Percentiles rank a stretch among this genome's conserved stretches.
phyloP scores from a whole-genome alignment of 805 yeast genomes.

The Starmerella sirachaensis region DNA sequence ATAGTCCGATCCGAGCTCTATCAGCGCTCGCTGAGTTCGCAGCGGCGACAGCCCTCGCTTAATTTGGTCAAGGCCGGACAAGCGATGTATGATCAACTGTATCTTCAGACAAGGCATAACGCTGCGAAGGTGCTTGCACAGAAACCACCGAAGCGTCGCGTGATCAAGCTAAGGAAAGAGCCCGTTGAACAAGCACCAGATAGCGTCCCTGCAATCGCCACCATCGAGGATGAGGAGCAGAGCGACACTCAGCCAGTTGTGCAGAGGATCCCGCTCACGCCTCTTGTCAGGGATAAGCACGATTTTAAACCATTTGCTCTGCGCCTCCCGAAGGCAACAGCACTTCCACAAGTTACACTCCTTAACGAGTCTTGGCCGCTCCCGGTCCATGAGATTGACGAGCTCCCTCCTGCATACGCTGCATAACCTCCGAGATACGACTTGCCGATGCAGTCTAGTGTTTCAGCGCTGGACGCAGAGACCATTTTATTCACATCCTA shows the following conservation, averaged over 20 bases:
- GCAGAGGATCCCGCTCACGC: conserved; percentile 2
- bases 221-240: not conserved
- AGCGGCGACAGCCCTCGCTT: conserved; percentile 4
- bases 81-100: conserved; percentile 21
- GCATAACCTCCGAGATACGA: no score
- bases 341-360: conserved; percentile 2
- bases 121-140: conserved; percentile 11
- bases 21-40: conserved; percentile 16
- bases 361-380: conserved; percentile 4
- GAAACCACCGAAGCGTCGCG: conserved; percentile 26
- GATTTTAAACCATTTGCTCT: conserved; percentile 1
- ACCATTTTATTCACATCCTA: no score
- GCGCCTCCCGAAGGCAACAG: not conserved
- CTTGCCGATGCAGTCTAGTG: no score
- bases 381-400: conserved; percentile 13
- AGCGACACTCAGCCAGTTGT: not conserved
- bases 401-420: conserved; percentile 20
- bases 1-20: conserved; percentile 44
- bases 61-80: conserved; percentile 5
- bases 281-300: conserved; percentile 4
- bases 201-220: not conserved
- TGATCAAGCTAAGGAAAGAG: conserved; percentile 21
- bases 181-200: not conserved
- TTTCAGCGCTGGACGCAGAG: no score
- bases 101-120: conserved; percentile 15